Evolutionary conservation across 2,329 filamentous ascomycete genomes (phyloP).

Genomic region (Ascochyta viciae-villosae): DNA sequence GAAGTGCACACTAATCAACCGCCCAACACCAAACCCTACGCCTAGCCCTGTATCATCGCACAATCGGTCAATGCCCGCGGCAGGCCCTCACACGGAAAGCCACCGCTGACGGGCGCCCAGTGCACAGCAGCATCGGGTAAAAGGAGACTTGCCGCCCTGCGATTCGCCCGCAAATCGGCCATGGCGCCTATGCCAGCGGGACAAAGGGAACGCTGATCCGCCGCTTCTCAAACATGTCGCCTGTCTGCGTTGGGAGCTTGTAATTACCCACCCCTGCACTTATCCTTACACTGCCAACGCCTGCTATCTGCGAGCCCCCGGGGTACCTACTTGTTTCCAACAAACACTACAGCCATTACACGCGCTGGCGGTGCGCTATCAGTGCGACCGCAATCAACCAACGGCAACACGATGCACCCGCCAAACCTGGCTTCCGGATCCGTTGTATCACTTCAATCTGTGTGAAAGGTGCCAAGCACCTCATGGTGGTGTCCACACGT

Average conservation of each 20-base stretch:
- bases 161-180: slow-evolving; percentile 35
- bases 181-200: slow-evolving; percentile 21
- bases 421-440: slow-evolving; percentile 14
- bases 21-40: background rate
- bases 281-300: slow-evolving; percentile 6
- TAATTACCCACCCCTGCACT: slow-evolving; percentile 14
- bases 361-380: background rate
- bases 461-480: background rate
- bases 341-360: background rate
- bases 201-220: slow-evolving; percentile 30
- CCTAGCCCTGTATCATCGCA: background rate
- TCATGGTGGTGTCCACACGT: slow-evolving; percentile 2
- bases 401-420: background rate
- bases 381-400: background rate
- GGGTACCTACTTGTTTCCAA: slow-evolving; percentile 6
- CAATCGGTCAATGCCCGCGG: background rate
- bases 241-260: slow-evolving; percentile 3
- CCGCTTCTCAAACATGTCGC: slow-evolving; percentile 16
- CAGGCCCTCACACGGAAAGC: slow-evolving; percentile 16
- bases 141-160: slow-evolving; percentile 33
- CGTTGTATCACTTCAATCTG: background rate
- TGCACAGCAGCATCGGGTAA: slow-evolving; percentile 35
- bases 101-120: slow-evolving; percentile 30
- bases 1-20: slow-evolving; percentile 6
- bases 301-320: background rate